These are phyloP conservation scores for Magnolia kwangsiensis DNA, from an alignment of 164 flowering plant genomes.

Conservation along the genomic window DNA sequence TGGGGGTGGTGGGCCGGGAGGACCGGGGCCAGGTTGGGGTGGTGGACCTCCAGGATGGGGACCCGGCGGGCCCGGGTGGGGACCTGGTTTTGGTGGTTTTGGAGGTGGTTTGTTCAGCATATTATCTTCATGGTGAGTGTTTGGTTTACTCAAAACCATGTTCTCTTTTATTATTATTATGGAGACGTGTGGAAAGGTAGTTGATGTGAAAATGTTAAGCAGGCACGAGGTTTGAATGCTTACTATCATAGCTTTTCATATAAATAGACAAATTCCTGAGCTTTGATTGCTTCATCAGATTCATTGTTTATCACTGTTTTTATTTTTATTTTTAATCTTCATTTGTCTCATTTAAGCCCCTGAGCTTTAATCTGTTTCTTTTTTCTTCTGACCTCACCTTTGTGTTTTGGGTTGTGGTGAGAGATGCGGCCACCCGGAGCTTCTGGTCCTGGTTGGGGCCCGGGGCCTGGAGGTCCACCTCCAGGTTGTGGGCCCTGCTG, in stretches of 20 bases:
- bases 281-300: neutral
- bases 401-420: neutral
- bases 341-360: neutral
- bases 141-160: neutral
- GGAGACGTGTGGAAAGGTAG: no score
- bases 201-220: neutral
- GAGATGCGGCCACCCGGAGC: neutral
- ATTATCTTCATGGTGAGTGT: neutral
- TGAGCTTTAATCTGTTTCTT: neutral
- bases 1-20: neutral
- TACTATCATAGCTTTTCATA: neutral
- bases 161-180: neutral
- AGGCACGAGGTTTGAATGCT: neutral
- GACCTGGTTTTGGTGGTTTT: constrained; percentile 1
- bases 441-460: neutral
- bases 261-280: neutral
- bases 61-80: neutral
- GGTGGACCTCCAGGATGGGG: constrained; percentile 3
- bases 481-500: neutral
- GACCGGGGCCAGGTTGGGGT: neutral
- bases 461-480: neutral
- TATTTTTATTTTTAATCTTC: neutral
- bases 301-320: neutral
- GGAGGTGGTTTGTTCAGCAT: neutral
- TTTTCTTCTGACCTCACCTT: neutral